These are phyloP conservation scores for Mucuna pruriens DNA, from an alignment of 306 rosid genomes.

Conservation along the genomic window DNA sequence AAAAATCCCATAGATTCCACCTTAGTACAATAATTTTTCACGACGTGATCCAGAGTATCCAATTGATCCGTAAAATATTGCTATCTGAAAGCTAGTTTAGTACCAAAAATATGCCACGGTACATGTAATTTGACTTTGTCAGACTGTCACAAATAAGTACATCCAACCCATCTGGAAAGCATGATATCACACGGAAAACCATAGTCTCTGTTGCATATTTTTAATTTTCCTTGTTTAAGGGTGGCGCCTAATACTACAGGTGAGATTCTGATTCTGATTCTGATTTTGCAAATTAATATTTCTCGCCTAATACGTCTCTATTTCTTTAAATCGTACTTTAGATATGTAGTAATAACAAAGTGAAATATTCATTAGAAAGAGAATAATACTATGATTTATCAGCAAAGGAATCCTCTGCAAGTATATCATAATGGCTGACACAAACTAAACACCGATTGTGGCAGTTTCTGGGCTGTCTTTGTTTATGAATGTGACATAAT, in stretches of 20 bases:
- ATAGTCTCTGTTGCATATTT: slow-evolving; percentile 27
- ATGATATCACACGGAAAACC: slow-evolving; percentile 50
- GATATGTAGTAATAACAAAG: slow-evolving; percentile 15
- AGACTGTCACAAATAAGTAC: slow-evolving; percentile 28
- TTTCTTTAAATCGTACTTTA: slow-evolving; percentile 8
- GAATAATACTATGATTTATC: slow-evolving; percentile 36
- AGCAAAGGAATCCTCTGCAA: slow-evolving; percentile 31
- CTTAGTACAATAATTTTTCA: slow-evolving; percentile 41
- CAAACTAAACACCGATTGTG: slow-evolving; percentile 26
- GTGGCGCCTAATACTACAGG: slow-evolving; percentile 32
- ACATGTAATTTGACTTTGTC: slow-evolving; percentile 33
- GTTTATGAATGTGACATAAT: slow-evolving; percentile 19
- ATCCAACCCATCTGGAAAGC: slow-evolving; percentile 46
- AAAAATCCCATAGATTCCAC: slow-evolving; percentile 22
- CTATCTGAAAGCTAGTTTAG: slow-evolving; percentile 7
- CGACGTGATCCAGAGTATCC: slow-evolving; percentile 42
- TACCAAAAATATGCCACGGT: background rate
- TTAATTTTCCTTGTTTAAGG: background rate
- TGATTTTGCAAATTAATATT: slow-evolving; percentile 38
- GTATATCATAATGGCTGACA: slow-evolving; percentile 35
- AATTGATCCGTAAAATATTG: slow-evolving; percentile 35
- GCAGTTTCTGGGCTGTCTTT: slow-evolving; percentile 30
- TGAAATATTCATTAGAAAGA: slow-evolving; percentile 27
- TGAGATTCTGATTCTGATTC: slow-evolving; percentile 60
- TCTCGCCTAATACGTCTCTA: background rate